These are phyloP conservation scores for Plasmodium chabaudi DNA, from an alignment of 169 alveolate species.

Conservation along the genomic window DNA sequence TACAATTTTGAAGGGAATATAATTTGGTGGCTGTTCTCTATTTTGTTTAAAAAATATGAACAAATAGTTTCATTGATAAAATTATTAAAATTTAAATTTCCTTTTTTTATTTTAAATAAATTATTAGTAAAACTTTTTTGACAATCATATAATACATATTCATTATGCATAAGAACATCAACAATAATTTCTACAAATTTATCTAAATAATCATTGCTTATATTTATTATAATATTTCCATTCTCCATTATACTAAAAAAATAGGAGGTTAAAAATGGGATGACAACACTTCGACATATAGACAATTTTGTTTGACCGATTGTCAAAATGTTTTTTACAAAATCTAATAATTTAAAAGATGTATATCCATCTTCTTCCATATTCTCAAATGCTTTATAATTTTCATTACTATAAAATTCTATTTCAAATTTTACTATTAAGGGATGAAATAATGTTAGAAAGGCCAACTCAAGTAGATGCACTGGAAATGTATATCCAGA, in stretches of 20 bases:
- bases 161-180: conserved; percentile 59
- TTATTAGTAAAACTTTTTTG: conserved; percentile 42
- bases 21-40: conserved; percentile 15
- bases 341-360: conserved; percentile 4
- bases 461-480: conserved; percentile 18
- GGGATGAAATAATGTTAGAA: conserved; percentile 36
- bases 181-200: conserved; percentile 26
- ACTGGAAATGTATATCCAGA: conserved; percentile 32
- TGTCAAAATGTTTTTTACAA: conserved; percentile 19
- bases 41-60: conserved; percentile 1
- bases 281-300: conserved; percentile 24
- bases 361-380: background rate
- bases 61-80: conserved; percentile 47
- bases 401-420: background rate
- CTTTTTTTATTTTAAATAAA: conserved; percentile 33
- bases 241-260: conserved; percentile 48
- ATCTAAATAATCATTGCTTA: conserved; percentile 28
- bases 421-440: conserved; percentile 32
- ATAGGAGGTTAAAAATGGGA: conserved; percentile 49
- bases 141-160: conserved; percentile 19
- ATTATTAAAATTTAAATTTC: conserved; percentile 7
- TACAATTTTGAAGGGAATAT: conserved; percentile 16
- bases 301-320: conserved; percentile 31
- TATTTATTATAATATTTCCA: conserved; percentile 10
- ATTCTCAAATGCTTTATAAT: background rate